Conservation (phyloP, 345 rosid genomes). For the Zanthoxylum bungeanum region DNA sequence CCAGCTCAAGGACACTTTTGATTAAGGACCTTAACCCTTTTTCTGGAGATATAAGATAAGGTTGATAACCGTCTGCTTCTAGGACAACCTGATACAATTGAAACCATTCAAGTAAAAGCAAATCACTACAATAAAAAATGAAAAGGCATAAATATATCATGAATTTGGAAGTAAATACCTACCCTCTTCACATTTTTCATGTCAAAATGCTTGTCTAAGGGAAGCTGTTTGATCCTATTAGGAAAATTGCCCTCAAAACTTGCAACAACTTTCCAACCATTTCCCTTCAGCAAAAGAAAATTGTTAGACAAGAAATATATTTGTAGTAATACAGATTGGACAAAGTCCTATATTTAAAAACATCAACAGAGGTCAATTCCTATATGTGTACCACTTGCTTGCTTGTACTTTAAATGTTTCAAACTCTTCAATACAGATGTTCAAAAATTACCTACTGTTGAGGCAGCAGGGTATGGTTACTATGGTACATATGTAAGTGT, state of each 20-base stretch:
- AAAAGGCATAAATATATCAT: constrained; percentile 6
- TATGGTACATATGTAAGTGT: too few species aligned
- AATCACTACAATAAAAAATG: not conserved
- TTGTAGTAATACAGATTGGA: not conserved
- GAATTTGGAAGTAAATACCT: constrained; percentile 22
- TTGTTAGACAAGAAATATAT: not conserved
- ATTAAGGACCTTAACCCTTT: constrained; percentile 96
- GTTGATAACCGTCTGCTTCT: constrained; percentile 99
- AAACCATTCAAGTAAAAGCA: constrained; percentile 15
- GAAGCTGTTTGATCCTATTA: constrained; percentile 90
- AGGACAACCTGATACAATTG: constrained; percentile 65
- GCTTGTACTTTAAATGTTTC: not conserved
- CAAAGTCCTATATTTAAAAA: not conserved
- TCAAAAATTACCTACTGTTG: not conserved
- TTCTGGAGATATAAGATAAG: constrained; percentile 98
- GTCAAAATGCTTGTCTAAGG: constrained; percentile 94
- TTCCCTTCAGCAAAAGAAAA: constrained; percentile 58
- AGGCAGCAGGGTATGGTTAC: not conserved
- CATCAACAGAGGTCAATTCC: not conserved
- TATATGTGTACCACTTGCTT: not conserved
- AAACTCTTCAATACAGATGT: not conserved
- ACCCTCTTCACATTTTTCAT: constrained; percentile 93
- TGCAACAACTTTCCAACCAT: constrained; percentile 98
- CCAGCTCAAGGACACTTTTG: constrained; percentile 92
- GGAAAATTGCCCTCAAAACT: constrained; percentile 98